Percentiles rank a stretch among this genome's conserved stretches.
Conservation (phyloP, 179 eudicot genomes). For the Beta macrorhiza region DNA sequence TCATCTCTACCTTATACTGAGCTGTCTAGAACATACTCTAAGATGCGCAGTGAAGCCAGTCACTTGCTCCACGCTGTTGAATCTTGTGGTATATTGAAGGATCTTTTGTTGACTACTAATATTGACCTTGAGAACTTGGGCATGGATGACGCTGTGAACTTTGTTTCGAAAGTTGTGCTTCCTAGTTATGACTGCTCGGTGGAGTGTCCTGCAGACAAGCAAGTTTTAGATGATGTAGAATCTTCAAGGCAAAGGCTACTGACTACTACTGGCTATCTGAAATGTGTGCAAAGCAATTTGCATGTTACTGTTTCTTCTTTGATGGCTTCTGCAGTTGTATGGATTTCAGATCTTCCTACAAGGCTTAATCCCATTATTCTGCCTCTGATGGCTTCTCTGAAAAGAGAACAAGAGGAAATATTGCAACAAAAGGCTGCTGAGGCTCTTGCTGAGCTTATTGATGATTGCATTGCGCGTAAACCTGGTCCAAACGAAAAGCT, state of each 20-base stretch:
- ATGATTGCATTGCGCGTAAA: conserved; percentile 68
- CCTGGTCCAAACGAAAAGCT: conserved; percentile 96
- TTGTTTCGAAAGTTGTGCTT: conserved; percentile 64
- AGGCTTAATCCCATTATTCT: conserved; percentile 88
- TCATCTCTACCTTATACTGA: conserved; percentile 78
- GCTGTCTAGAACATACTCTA: conserved; percentile 88
- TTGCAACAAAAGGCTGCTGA: conserved; percentile 93
- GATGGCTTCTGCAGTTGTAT: conserved; percentile 86
- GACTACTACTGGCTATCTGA: conserved; percentile 87
- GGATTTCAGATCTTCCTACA: conserved; percentile 92
- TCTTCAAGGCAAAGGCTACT: conserved; percentile 73
- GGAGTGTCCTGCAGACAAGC: conserved; percentile 42
- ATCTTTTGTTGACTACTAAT: conserved; percentile 38
- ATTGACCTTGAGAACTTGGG: conserved; percentile 57
- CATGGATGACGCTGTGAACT: conserved; percentile 75
- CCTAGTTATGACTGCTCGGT: conserved; percentile 42
- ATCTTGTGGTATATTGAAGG: conserved; percentile 54
- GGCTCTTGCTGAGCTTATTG: conserved; percentile 90
- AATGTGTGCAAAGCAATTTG: conserved; percentile 96
- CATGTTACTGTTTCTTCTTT: conserved; percentile 90
- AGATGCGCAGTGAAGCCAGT: conserved; percentile 90
- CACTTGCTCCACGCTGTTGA: conserved; percentile 60
- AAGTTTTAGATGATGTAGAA: conserved; percentile 63
- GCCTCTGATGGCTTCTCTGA: conserved; percentile 95
- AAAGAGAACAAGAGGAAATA: conserved; percentile 96